Base-by-base conservation (phyloP, 2,329 filamentous ascomycete species). In the Fusarium newnesense region DNA sequence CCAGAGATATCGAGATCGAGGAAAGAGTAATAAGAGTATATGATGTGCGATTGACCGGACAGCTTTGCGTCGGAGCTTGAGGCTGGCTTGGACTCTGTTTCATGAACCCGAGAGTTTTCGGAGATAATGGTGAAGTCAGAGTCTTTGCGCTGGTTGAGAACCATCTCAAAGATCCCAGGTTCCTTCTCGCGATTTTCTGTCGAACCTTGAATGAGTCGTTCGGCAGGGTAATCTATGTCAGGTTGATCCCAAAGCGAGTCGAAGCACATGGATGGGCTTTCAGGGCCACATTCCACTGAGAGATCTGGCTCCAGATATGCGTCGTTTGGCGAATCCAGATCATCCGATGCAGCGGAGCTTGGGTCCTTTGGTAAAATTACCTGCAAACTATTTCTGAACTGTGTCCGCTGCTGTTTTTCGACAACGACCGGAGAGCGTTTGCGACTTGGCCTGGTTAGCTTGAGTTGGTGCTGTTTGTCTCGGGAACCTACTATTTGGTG, bases 21-120 rank as follows among this genome's bases (percentile, higher is more conserved):
- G 37, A 71, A 71, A 8, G 57, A 54, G 32, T 54, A 69, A 18
- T 66, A 66, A 12, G 69, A 71, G 32, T 71, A 71, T 34, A 71
- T 66, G 12, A 71, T 47, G 46, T 71, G 66, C 6, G 61, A 28
- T 36, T 71, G 66, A 7, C 52, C 30, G 24, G 28, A 40, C 5
- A 60, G 37, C 1, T 40, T 16, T 21, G n/a, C 18, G 13, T 53
- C 36, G 11, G n/a, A 53, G 28, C 12, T 61, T 12, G 39, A 28
- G 19, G 30, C 4, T 43, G 18, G n/a, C 9, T 42, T 43, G 9
- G 28, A 4, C 21, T 57, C 46, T n/a, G 16, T 11, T 24, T 36
- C 26, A 24, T 30, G 21, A 5, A 5, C 7, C 24, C n/a, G n/a
- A 26, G 24, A 28, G 5, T 10, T 56, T 19, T 32, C 28, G 11